Percentiles rank a stretch among this genome's conserved stretches.
These are phyloP conservation scores for Sporobolomyces pararoseus DNA, from an alignment of 768 basidiomycete species.

Conservation along the genomic window DNA sequence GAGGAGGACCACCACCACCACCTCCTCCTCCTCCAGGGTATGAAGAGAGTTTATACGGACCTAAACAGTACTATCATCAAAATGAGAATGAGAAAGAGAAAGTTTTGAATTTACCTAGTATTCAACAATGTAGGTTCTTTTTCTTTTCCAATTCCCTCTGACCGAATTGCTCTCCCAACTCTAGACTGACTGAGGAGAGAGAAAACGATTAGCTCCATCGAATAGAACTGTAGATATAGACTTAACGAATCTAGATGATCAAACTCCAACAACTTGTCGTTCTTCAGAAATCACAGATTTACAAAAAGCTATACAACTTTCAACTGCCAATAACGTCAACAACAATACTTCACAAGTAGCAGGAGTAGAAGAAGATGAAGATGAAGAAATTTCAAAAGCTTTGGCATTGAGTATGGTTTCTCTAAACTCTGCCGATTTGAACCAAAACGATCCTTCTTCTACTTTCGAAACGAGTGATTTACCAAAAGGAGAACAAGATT, in stretches of 20 bases:
- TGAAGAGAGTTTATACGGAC: no score
- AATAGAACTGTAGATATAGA: neutral
- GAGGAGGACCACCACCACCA: no score
- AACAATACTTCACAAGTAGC: neutral
- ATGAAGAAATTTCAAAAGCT: slow-evolving; percentile 33
- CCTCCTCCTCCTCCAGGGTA: no score
- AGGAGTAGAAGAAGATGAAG: neutral
- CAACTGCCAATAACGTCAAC: neutral
- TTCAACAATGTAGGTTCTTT: no score
- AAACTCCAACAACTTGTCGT: no score
- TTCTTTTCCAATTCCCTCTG: no score
- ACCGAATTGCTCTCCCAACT: no score
- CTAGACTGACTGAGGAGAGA: no score
- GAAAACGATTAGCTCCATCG: no score
- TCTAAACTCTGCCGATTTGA: neutral
- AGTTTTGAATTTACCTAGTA: no score
- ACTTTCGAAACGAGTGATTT: neutral
- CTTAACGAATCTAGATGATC: neutral
- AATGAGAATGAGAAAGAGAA: no score
- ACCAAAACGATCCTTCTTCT: neutral
- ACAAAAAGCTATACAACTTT: slow-evolving; percentile 7
- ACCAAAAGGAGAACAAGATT: slow-evolving; percentile 12
- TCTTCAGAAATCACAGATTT: slow-evolving; percentile 8
- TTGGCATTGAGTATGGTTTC: slow-evolving; percentile 27
- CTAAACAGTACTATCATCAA: no score